Conservation (phyloP, 768 basidiomycete species). For the Termitomyces sp. region DNA sequence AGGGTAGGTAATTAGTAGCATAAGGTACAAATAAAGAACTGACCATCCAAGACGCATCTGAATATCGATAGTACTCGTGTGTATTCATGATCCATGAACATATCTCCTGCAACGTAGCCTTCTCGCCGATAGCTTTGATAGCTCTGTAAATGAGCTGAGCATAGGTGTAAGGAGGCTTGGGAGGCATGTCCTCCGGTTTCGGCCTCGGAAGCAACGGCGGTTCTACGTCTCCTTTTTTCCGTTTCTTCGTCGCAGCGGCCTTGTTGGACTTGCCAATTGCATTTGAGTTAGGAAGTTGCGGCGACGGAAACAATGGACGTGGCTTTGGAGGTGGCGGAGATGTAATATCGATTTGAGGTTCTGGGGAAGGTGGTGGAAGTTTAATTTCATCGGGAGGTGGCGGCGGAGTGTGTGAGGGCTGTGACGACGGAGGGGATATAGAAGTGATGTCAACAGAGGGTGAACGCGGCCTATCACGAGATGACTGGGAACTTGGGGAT, state of each 20-base stretch:
- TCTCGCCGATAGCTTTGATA: conserved; percentile 76
- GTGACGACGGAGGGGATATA: conserved; percentile 78
- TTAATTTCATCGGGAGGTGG: conserved; percentile 51
- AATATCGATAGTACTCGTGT: conserved; percentile 88
- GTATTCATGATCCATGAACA: conserved; percentile 88
- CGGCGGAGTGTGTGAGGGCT: conserved; percentile 74
- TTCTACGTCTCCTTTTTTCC: conserved; percentile 62
- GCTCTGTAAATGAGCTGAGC: conserved; percentile 90
- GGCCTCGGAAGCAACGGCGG: conserved; percentile 37
- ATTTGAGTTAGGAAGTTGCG: conserved; percentile 64
- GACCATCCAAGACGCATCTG: conserved; percentile 92
- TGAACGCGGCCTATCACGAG: conserved; percentile 65
- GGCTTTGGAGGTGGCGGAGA: conserved; percentile 41
- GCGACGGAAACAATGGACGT: conserved; percentile 33
- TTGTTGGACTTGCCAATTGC: conserved; percentile 49
- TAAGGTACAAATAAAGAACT: conserved; percentile 25
- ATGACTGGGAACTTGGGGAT: conserved; percentile 76
- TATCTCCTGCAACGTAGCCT: conserved; percentile 90
- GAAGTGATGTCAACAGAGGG: conserved; percentile 83
- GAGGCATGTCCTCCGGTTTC: conserved; percentile 75
- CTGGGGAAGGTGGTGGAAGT: conserved; percentile 40
- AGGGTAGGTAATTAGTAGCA: not conserved
- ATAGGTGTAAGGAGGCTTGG: conserved; percentile 89
- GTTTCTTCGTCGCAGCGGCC: conserved; percentile 57
- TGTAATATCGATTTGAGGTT: conserved; percentile 37